phyloP scores from a whole-genome alignment of 2,329 filamentous ascomycete species.

The Aureobasidium lini region DNA sequence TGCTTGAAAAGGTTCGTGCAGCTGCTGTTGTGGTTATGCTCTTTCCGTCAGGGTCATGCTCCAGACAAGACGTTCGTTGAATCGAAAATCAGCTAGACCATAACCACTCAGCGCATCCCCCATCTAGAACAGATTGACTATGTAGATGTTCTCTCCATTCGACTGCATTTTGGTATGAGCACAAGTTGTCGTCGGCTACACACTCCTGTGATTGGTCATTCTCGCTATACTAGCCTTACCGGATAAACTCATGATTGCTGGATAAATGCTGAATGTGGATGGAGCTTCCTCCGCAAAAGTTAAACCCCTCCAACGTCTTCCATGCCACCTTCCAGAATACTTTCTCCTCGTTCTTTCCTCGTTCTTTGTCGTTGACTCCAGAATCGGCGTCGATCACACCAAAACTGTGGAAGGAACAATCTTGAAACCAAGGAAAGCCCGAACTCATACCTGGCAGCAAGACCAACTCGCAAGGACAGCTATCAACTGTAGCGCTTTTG shows the following conservation, averaged over 20 bases:
- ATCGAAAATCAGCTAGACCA: no score
- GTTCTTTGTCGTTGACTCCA: background rate
- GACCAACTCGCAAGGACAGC: background rate
- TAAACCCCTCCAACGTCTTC: background rate
- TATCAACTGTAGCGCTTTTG: background rate
- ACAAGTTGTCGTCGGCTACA: background rate
- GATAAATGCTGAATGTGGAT: background rate
- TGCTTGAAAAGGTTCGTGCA: no score
- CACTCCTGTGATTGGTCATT: background rate
- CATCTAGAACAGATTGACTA: no score
- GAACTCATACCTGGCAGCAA: no score
- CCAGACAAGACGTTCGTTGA: no score
- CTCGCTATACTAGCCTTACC: background rate
- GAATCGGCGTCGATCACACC: no score
- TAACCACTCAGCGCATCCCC: no score
- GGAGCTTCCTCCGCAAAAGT: conserved; percentile 1
- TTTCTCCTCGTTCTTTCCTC: background rate
- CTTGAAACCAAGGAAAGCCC: background rate
- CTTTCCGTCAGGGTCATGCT: no score
- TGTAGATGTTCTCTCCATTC: no score
- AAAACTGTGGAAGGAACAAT: no score
- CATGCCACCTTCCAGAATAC: background rate
- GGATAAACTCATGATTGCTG: background rate
- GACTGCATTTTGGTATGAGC: no score
- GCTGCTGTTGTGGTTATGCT: no score